Evolutionary conservation across 1,284 basidiomycete species (phyloP).

Genomic region (Rugosomyces carneus): DNA sequence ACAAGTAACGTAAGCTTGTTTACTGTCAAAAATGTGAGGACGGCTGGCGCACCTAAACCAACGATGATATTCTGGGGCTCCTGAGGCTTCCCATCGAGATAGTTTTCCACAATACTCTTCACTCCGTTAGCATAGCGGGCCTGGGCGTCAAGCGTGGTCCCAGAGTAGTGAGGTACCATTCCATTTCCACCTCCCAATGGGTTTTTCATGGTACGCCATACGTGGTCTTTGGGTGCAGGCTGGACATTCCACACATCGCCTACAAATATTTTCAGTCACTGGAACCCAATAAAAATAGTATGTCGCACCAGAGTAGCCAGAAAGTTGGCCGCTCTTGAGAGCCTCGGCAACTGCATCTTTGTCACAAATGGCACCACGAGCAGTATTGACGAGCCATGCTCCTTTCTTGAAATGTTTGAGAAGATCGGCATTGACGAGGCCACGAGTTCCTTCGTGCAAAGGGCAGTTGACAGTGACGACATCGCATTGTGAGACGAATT

Average conservation of each 20-base stretch:
- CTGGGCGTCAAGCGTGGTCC: conserved; percentile 91
- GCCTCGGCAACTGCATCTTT: conserved; percentile 77
- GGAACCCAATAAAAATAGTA: conserved; percentile 32
- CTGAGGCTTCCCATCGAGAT: conserved; percentile 64
- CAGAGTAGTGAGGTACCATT: conserved; percentile 85
- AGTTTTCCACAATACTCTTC: conserved; percentile 78
- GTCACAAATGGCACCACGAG: conserved; percentile 90
- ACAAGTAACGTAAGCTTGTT: conserved; percentile 1
- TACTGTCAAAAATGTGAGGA: not conserved
- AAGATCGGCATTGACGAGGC: conserved; percentile 78
- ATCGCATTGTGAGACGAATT: conserved; percentile 78
- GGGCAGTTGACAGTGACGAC: conserved; percentile 89
- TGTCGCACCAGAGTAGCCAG: conserved; percentile 38
- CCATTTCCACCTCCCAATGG: conserved; percentile 76
- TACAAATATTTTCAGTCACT: conserved; percentile 1
- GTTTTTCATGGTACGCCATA: conserved; percentile 83
- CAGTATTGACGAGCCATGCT: conserved; percentile 91
- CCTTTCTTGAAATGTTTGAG: conserved; percentile 89
- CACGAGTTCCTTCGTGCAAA: conserved; percentile 82
- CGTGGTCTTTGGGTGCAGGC: conserved; percentile 81
- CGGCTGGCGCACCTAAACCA: conserved; percentile 39
- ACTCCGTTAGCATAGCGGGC: conserved; percentile 81
- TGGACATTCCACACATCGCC: conserved; percentile 65
- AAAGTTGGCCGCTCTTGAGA: conserved; percentile 72
- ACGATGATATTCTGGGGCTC: conserved; percentile 81